Conservation (phyloP, 1,139 yeast species). For the Meyerozyma carpophila region DNA sequence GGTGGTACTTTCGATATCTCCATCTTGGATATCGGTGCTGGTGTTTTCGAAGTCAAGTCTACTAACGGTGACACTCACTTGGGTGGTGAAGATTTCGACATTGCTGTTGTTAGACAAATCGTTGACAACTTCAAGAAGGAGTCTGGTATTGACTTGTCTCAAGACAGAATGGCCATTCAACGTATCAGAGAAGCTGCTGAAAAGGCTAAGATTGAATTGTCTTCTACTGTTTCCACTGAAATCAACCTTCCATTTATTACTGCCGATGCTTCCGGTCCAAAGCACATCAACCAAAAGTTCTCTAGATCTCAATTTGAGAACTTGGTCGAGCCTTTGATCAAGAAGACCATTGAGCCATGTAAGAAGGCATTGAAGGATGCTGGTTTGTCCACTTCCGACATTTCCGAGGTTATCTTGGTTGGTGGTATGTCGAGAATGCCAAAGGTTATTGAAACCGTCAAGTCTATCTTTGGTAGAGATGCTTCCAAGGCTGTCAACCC, state of each 20-base stretch:
- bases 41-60: conserved; percentile 84
- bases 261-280: conserved; percentile 95
- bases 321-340: conserved; percentile 85
- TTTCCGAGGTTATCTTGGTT: conserved; percentile 92
- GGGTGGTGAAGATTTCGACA: conserved; percentile 89
- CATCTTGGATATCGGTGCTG: conserved; percentile 78
- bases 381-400: conserved; percentile 72
- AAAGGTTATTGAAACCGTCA: conserved; percentile 96
- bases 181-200: conserved; percentile 99
- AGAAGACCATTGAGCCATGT: conserved; percentile 94
- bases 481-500: conserved; percentile 99
- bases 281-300: conserved; percentile 92
- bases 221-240: conserved; percentile 90
- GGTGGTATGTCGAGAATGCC: conserved; percentile 99
- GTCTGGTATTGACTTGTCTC: conserved; percentile 78
- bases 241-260: conserved; percentile 96
- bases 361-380: conserved; percentile 99
- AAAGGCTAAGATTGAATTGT: conserved; percentile 97
- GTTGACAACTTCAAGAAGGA: conserved; percentile 92
- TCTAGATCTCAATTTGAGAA: conserved; percentile 91
- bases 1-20: conserved; percentile 90
- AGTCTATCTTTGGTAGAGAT: conserved; percentile 85
- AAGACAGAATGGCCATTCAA: conserved; percentile 98
- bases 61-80: conserved; percentile 88
- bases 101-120: conserved; percentile 81